Conservation (phyloP, 805 yeast genomes). For the Maudiozyma turicensis region DNA sequence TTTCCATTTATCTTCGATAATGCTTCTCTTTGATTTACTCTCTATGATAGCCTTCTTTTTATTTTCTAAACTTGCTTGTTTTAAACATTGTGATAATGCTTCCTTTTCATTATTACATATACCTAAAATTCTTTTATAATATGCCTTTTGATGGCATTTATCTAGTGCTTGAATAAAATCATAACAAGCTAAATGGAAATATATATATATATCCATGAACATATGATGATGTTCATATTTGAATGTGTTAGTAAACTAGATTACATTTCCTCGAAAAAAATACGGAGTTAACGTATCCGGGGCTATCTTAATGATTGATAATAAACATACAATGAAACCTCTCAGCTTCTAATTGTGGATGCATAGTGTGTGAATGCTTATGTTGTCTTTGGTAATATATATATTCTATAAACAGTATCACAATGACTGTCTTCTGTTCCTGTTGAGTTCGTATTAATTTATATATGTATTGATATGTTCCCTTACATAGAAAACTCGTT, state of each 20-base stretch:
- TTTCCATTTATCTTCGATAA: slow-evolving; percentile 47
- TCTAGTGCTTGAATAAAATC: slow-evolving; percentile 81
- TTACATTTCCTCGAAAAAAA: neutral
- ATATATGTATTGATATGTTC: too few species aligned
- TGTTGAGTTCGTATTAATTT: neutral
- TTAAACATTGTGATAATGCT: slow-evolving; percentile 69
- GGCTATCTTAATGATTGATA: neutral
- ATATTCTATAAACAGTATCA: too few species aligned
- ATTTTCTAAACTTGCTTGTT: slow-evolving; percentile 57
- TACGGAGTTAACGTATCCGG: neutral
- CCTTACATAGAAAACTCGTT: too few species aligned
- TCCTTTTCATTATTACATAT: slow-evolving; percentile 77
- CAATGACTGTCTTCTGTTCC: neutral
- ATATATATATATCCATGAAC: neutral
- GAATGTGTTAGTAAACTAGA: slow-evolving; percentile 7
- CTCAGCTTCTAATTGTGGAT: slow-evolving; percentile 44
- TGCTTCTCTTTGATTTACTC: slow-evolving; percentile 48
- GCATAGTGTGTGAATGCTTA: slow-evolving; percentile 28
- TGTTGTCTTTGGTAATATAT: too few species aligned
- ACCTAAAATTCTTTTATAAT: slow-evolving; percentile 64
- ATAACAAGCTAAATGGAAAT: slow-evolving; percentile 45
- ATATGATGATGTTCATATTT: neutral
- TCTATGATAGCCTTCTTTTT: slow-evolving; percentile 44
- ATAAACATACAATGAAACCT: slow-evolving; percentile 35
- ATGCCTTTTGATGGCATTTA: slow-evolving; percentile 71